phyloP scores from a whole-genome alignment of 2,329 filamentous ascomycete genomes.

The Cladosporium oxysporum region DNA sequence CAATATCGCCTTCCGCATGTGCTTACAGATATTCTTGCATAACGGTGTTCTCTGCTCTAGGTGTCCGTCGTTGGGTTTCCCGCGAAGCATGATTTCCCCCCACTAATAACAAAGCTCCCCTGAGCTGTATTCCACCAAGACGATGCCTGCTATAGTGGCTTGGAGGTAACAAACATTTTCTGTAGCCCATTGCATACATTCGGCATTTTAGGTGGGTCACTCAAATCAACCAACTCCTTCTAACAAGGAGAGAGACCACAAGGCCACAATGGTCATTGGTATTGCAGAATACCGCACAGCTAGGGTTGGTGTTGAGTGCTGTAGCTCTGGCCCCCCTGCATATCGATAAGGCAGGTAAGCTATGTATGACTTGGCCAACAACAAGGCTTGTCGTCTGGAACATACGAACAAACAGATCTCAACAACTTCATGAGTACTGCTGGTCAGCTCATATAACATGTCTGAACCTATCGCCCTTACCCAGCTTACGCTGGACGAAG shows the following conservation, averaged over 20 bases:
- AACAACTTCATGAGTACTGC: neutral
- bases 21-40: neutral
- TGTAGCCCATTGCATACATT: too few species aligned
- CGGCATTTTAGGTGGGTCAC: too few species aligned
- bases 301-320: neutral
- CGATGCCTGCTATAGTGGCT: too few species aligned
- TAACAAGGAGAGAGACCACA: neutral
- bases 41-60: neutral
- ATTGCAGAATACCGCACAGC: neutral
- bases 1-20: neutral
- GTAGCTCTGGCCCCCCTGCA: neutral
- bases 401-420: neutral
- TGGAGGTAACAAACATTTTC: too few species aligned
- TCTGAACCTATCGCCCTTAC: neutral
- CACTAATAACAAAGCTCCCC: too few species aligned
- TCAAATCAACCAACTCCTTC: neutral
- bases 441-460: neutral
- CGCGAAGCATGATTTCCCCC: neutral
- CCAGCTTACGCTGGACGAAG: neutral
- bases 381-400: neutral
- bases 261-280: neutral
- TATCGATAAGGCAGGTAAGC: neutral
- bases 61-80: neutral
- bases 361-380: neutral
- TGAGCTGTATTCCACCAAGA: too few species aligned